Conservation (phyloP, 1,284 basidiomycete genomes). For the Ustilago cynodontis region DNA sequence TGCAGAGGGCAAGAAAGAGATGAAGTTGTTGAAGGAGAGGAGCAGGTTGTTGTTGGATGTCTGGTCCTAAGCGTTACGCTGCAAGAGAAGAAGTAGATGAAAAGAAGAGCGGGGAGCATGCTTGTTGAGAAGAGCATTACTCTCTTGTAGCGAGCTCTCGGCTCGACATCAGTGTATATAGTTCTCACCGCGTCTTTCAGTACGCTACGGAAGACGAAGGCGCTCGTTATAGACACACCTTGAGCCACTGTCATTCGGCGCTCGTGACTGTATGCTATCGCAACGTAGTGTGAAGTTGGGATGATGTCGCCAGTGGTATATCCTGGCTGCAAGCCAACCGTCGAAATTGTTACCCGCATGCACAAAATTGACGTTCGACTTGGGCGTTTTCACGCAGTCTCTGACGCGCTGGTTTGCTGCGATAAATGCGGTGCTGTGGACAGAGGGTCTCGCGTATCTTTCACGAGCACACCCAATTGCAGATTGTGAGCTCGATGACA, state of each 20-base stretch:
- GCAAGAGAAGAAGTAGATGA: neutral
- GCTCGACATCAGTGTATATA: neutral
- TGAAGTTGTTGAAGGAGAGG: slow-evolving; percentile 59
- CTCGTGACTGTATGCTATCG: too few species aligned
- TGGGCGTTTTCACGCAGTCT: neutral
- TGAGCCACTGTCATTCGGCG: too few species aligned
- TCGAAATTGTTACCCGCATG: neutral
- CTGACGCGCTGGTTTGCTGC: neutral
- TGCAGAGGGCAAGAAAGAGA: slow-evolving; percentile 71
- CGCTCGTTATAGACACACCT: neutral
- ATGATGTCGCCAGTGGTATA: neutral
- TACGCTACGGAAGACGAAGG: neutral
- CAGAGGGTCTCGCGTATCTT: neutral
- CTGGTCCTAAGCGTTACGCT: slow-evolving; percentile 23
- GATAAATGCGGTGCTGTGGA: neutral
- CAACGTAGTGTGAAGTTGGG: neutral
- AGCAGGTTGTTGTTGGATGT: slow-evolving; percentile 52
- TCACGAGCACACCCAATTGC: neutral
- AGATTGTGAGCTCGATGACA: too few species aligned
- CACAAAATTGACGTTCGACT: neutral
- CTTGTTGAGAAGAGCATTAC: neutral
- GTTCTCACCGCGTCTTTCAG: neutral
- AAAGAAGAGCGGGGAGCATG: neutral
- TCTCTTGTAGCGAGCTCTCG: neutral
- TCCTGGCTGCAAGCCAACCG: neutral